A percentile compares a stretch with the other conserved stretches of the same genome.
phyloP scores from a whole-genome alignment of 2,329 filamentous ascomycete species.

The Neoarthrinium moseri region DNA sequence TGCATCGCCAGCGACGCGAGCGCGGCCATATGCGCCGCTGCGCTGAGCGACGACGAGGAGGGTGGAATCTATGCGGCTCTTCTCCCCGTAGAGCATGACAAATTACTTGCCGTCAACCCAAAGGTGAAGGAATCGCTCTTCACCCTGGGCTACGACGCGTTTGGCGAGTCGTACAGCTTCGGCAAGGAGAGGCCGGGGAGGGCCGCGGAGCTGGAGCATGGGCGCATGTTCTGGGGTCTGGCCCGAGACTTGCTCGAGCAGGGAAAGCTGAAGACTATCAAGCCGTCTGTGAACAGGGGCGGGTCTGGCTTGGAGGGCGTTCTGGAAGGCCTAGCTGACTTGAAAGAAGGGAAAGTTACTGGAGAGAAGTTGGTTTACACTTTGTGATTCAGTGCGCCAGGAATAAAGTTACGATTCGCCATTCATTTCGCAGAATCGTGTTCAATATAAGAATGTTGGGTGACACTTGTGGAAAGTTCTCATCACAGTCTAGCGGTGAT shows the following conservation, averaged over 20 bases:
- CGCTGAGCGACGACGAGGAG: conserved; percentile 24
- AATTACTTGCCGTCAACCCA: conserved; percentile 41
- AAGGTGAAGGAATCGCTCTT: conserved; percentile 24
- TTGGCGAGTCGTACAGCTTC: conserved; percentile 32
- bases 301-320: conserved; percentile 31
- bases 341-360: conserved; percentile 33
- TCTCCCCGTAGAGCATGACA: conserved; percentile 33
- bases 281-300: conserved; percentile 26
- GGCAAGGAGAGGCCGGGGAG: conserved; percentile 12
- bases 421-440: conserved; percentile 3
- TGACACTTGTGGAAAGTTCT: no score
- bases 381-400: no score
- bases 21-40: conserved; percentile 27
- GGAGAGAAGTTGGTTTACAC: conserved; percentile 45
- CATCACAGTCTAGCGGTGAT: no score
- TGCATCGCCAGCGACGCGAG: conserved; percentile 26
- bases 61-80: conserved; percentile 38
- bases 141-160: conserved; percentile 38
- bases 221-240: conserved; percentile 35
- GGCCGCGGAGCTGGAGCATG: conserved; percentile 32
- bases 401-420: no score
- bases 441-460: background rate
- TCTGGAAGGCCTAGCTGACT: conserved; percentile 31
- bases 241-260: conserved; percentile 30
- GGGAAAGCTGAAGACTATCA: conserved; percentile 35